Conservation (phyloP, 2,329 filamentous ascomycete species). For the Colletotrichum orchidophilum region DNA sequence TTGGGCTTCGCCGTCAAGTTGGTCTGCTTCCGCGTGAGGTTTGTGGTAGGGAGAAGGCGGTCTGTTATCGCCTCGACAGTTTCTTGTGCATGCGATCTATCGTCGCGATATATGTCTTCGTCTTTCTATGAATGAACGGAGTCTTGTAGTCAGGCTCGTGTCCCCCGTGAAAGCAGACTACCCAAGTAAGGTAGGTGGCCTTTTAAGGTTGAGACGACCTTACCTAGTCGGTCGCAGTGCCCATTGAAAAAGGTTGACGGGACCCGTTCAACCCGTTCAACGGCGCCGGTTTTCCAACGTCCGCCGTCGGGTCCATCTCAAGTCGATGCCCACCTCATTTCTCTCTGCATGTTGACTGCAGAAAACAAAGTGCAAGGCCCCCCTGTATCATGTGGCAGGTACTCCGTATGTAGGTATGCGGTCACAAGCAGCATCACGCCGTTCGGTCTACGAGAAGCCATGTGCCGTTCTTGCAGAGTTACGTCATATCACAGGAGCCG, state of each 20-base stretch:
- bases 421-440: neutral
- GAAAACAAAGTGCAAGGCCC: neutral
- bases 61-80: neutral
- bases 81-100: neutral
- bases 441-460: neutral
- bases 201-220: neutral
- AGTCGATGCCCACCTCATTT: neutral
- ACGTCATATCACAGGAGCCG: neutral
- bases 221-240: neutral
- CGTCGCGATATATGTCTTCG: neutral
- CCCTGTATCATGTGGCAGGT: neutral
- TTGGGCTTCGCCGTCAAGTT: neutral
- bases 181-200: neutral
- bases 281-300: neutral
- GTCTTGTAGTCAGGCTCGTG: neutral
- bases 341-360: neutral
- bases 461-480: neutral
- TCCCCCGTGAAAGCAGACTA: neutral
- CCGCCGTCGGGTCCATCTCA: neutral
- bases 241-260: conserved; percentile 14
- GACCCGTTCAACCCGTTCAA: neutral
- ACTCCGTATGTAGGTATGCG: too few species aligned
- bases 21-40: neutral
- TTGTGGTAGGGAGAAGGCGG: neutral
- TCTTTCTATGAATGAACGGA: neutral